Conservation (phyloP, 1,284 basidiomycete species). For the Fistulinella cinereoalba region DNA sequence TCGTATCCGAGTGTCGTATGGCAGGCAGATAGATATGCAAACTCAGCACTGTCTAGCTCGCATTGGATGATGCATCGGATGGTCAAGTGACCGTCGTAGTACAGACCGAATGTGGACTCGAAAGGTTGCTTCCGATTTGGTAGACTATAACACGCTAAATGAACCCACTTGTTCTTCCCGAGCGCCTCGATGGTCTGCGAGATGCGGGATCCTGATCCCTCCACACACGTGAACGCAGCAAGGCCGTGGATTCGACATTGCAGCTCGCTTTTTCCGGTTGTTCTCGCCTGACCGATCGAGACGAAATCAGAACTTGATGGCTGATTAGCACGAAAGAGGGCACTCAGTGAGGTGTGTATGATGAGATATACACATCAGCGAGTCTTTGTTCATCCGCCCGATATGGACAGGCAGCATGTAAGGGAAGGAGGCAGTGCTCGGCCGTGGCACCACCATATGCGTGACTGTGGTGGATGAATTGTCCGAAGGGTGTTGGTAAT, state of each 20-base stretch:
- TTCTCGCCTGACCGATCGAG: background rate
- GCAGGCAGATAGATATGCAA: no score
- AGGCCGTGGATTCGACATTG: background rate
- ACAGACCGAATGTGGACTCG: no score
- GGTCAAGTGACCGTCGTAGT: slow-evolving; percentile 57
- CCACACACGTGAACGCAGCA: background rate
- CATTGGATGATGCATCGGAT: no score
- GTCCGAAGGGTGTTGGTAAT: slow-evolving; percentile 16
- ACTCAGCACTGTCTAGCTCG: no score
- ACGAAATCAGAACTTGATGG: background rate
- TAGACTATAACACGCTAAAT: no score
- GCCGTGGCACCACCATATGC: slow-evolving; percentile 36
- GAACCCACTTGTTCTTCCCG: background rate
- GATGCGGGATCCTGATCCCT: background rate
- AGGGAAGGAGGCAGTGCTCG: slow-evolving; percentile 14
- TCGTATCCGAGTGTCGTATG: no score
- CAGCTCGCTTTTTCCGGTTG: background rate
- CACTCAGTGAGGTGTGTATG: slow-evolving; percentile 5
- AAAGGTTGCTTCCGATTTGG: no score
- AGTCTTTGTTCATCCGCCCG: slow-evolving; percentile 10
- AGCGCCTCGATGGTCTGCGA: background rate
- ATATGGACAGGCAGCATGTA: slow-evolving; percentile 28
- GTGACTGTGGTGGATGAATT: slow-evolving; percentile 3
- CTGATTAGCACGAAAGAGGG: slow-evolving; percentile 20
- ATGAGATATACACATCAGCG: slow-evolving; percentile 29